A percentile compares a stretch with the other conserved stretches of the same genome.
Evolutionary conservation across 1,284 basidiomycete species (phyloP).

Genomic region (Ustilago curta): DNA sequence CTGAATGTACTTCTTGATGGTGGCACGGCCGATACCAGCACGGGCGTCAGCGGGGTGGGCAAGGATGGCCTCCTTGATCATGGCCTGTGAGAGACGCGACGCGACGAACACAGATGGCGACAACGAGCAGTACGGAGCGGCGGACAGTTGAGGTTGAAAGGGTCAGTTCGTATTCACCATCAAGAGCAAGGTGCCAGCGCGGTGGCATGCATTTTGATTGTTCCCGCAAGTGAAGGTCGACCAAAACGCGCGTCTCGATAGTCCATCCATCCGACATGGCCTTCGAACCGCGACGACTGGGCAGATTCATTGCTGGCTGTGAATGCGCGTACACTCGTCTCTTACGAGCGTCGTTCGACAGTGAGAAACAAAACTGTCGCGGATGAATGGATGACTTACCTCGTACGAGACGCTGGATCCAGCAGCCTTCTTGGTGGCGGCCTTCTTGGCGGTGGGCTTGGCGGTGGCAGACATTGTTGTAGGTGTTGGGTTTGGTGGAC

Average conservation of each 20-base stretch:
- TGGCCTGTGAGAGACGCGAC: slow-evolving; percentile 51
- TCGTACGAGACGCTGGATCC: slow-evolving; percentile 56
- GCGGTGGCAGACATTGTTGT: slow-evolving; percentile 54
- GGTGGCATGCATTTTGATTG: slow-evolving; percentile 23
- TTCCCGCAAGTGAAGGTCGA: slow-evolving; percentile 1
- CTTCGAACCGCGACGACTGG: slow-evolving; percentile 12
- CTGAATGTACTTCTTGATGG: slow-evolving; percentile 85
- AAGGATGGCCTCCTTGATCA: slow-evolving; percentile 79
- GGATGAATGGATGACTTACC: slow-evolving; percentile 27
- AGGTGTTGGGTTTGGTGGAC: slow-evolving; percentile 13
- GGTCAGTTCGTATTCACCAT: slow-evolving; percentile 23
- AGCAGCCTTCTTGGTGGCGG: slow-evolving; percentile 58
- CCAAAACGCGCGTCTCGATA: slow-evolving; percentile 23
- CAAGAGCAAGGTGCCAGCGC: slow-evolving; percentile 9
- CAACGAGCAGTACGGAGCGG: slow-evolving; percentile 1
- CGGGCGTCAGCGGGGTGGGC: slow-evolving; percentile 82
- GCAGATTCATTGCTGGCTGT: not conserved
- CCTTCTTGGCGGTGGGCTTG: slow-evolving; percentile 60
- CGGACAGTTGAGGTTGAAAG: not conserved
- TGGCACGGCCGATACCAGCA: slow-evolving; percentile 85
- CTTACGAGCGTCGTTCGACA: not conserved
- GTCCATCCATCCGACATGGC: slow-evolving; percentile 32
- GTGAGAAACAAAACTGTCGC: not conserved
- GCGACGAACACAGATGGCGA: slow-evolving; percentile 15
- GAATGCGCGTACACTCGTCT: slow-evolving; percentile 16